Evolutionary conservation across 208 protist genomes (phyloP).

Genomic region (Lotmaria passim): DNA sequence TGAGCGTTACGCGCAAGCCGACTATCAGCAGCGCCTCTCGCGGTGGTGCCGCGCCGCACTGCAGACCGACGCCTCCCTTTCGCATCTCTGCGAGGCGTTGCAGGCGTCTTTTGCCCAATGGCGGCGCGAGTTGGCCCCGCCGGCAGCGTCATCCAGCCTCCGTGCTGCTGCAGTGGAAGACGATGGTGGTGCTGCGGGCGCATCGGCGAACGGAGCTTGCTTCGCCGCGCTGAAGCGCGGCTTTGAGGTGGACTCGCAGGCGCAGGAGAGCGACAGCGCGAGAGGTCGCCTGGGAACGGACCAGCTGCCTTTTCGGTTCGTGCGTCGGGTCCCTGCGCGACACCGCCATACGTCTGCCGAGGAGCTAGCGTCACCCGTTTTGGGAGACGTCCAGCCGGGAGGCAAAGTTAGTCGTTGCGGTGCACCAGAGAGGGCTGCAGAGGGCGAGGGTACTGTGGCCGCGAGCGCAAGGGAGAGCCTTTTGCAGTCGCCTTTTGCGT

Average conservation of each 20-base stretch:
- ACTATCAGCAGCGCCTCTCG: constrained; percentile 45
- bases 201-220: too few species aligned
- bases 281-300: constrained; percentile 24
- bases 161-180: neutral
- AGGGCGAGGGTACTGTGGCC: neutral
- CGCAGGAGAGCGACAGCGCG: neutral
- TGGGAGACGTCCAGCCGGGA: neutral
- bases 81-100: constrained; percentile 18
- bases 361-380: too few species aligned
- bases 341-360: too few species aligned
- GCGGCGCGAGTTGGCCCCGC: constrained; percentile 13
- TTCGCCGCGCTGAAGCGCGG: neutral
- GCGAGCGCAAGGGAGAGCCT: neutral
- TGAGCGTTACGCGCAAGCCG: constrained; percentile 69
- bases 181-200: neutral
- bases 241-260: neutral
- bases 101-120: constrained; percentile 15
- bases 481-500: constrained; percentile 32
- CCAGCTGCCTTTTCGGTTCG: constrained; percentile 28
- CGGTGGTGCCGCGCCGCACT: constrained; percentile 63
- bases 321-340: constrained; percentile 12
- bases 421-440: neutral
- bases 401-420: neutral
- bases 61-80: constrained; percentile 30
- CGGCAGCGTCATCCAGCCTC: neutral